phyloP scores from a whole-genome alignment of 768 basidiomycete genomes.

The Pulveroboletus sp. region DNA sequence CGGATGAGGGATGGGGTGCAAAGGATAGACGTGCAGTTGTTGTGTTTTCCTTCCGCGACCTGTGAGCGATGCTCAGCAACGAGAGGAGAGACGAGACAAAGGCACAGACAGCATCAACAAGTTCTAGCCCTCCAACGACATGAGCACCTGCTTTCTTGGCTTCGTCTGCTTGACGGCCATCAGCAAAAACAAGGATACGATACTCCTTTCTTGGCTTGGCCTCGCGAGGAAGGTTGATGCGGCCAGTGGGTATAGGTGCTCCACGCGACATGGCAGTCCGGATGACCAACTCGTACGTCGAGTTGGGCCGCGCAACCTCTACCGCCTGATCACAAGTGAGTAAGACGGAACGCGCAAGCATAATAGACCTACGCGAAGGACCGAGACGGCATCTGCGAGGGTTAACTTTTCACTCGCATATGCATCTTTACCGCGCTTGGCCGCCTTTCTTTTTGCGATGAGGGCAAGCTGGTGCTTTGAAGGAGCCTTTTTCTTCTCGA shows the following conservation, averaged over 20 bases:
- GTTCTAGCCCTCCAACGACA: slow-evolving; percentile 85
- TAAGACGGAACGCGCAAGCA: not conserved
- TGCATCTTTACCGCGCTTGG: slow-evolving; percentile 49
- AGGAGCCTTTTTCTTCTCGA: slow-evolving; percentile 55
- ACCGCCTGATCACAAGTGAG: slow-evolving; percentile 56
- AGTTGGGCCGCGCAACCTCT: slow-evolving; percentile 72
- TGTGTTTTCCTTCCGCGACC: slow-evolving; percentile 72
- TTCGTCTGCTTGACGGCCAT: slow-evolving; percentile 76
- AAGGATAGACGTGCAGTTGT: slow-evolving; percentile 76
- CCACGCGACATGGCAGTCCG: slow-evolving; percentile 79
- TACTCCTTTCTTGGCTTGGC: slow-evolving; percentile 69
- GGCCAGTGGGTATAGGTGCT: slow-evolving; percentile 83
- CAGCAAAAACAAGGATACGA: slow-evolving; percentile 90
- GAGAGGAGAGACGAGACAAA: not conserved
- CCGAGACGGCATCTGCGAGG: slow-evolving; percentile 61
- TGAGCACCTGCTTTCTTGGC: slow-evolving; percentile 88
- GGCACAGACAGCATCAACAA: slow-evolving; percentile 78
- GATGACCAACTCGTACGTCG: slow-evolving; percentile 78
- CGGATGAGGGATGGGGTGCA: slow-evolving; percentile 78
- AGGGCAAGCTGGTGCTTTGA: slow-evolving; percentile 73
- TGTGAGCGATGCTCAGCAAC: slow-evolving; percentile 25
- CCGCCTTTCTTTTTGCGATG: slow-evolving; percentile 57
- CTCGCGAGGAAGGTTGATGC: slow-evolving; percentile 81
- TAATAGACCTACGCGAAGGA: slow-evolving; percentile 58
- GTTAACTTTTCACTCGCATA: slow-evolving; percentile 67